Conservation (phyloP, 2,329 filamentous ascomycete species). For the Hymenoscyphus repandus region DNA sequence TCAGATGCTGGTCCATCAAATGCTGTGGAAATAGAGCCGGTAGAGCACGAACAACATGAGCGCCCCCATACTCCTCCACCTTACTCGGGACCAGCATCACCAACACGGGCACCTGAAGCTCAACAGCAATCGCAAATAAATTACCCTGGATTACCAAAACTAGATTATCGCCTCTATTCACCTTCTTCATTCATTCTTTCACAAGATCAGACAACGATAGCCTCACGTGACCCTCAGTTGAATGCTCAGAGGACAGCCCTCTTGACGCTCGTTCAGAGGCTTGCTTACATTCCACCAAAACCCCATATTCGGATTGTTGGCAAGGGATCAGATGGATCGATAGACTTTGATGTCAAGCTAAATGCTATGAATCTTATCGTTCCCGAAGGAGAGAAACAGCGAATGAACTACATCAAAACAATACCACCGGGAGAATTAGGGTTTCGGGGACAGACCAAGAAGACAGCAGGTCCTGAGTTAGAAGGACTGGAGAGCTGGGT, state of each 20-base stretch:
- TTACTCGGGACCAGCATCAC: conserved; percentile 22
- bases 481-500: conserved; percentile 21
- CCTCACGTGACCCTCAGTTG: conserved; percentile 43
- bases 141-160: conserved; percentile 22
- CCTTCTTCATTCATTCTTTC: conserved; percentile 49
- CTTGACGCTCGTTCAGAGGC: conserved; percentile 40
- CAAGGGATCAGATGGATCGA: conserved; percentile 32
- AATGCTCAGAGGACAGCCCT: conserved; percentile 42
- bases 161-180: conserved; percentile 36
- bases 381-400: conserved; percentile 35
- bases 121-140: conserved; percentile 7
- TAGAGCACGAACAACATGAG: conserved; percentile 17
- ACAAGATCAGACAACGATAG: conserved; percentile 42
- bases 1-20: conserved; percentile 15
- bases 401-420: conserved; percentile 50
- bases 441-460: conserved; percentile 35
- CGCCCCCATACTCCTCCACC: conserved; percentile 23
- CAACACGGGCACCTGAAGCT: conserved; percentile 4
- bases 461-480: conserved; percentile 12
- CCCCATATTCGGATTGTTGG: conserved; percentile 47
- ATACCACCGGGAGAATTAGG: conserved; percentile 45
- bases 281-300: conserved; percentile 50
- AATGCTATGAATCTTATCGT: conserved; percentile 51
- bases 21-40: background rate
- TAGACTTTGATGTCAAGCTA: conserved; percentile 49